Evolutionary conservation across 2,329 filamentous ascomycete species (phyloP), one percentile per base, ranked within the genome.

Genomic region (Colletotrichum falcatum): DNA sequence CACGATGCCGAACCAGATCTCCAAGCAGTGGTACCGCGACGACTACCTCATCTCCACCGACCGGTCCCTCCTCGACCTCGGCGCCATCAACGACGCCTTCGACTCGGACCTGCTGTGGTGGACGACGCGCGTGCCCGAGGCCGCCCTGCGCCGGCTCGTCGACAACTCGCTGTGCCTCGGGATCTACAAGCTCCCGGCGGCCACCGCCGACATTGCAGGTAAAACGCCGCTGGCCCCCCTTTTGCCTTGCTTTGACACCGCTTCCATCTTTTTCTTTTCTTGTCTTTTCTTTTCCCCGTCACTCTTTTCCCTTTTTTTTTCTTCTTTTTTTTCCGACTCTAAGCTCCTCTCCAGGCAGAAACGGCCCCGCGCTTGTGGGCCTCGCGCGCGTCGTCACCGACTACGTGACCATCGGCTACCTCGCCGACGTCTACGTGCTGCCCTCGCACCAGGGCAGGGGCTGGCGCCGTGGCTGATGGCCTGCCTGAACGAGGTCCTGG

Each of bases 351-450:
- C 6, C 30, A 73, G 72, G 72, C 28, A 73, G 59, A 23, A 53
- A 78, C 28, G 73, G 76, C 16, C 76, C 80, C 51, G 76, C 77
- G 33, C 79, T 84, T 76, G 79, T 82, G 62, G 83, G 83, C 66
- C 79, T 84, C 65, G 79, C 81, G 56, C 81, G 73, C 5, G 35
- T 72, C 35, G 58, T 74, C 28, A 74, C 73, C n/a, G 73, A 74
- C 53, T 72, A 72, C 23, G 61, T 66, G 39, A 70, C 65, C 46
- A 39, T 72, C 28, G 69, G 53, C 23, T 74, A 74, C 69, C 80
- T 84, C 64, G 91, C 91, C 33, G 91, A 93, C 75, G 88, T 93
- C 26, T 93, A 91, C 77, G 82, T 93, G 28, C 77, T 88, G 3
- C 82, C 86, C 0, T 83, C 86, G 48, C 87, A 89, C 74, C 90